Conservation (phyloP, 2,329 filamentous ascomycete species). For the Pseudogymnoascus sp. region DNA sequence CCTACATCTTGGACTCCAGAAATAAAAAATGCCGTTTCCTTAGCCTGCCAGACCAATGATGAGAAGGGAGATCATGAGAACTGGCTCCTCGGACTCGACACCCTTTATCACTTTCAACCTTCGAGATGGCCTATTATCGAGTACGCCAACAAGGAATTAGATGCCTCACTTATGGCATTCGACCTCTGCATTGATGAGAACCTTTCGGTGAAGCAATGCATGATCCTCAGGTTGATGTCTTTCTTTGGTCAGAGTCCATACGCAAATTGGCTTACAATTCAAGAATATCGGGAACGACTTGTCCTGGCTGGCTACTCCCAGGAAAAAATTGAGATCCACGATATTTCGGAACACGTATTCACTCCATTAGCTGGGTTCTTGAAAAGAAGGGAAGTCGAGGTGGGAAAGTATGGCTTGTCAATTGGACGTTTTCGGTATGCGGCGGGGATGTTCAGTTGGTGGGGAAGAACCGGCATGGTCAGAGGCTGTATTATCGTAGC, state of each 20-base stretch:
- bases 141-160: conserved; percentile 11
- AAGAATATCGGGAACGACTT: conserved; percentile 38
- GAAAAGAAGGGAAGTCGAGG: conserved; percentile 27
- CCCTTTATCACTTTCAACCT: conserved; percentile 13
- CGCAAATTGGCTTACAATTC: conserved; percentile 13
- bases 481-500: conserved; percentile 35
- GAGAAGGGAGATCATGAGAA: conserved; percentile 1
- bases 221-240: conserved; percentile 8
- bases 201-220: conserved; percentile 7
- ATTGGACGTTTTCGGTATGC: conserved; percentile 31
- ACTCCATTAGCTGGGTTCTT: conserved; percentile 39
- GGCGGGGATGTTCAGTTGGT: conserved; percentile 34
- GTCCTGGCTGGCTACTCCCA: conserved; percentile 39
- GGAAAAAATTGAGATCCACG: conserved; percentile 35
- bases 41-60: not conserved
- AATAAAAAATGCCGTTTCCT: conserved; percentile 6
- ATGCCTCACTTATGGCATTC: conserved; percentile 14
- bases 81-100: conserved; percentile 15
- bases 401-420: conserved; percentile 30
- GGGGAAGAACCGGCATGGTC: conserved; percentile 32
- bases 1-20: conserved; percentile 12
- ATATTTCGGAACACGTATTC: conserved; percentile 48
- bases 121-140: conserved; percentile 13
- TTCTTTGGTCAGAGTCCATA: conserved; percentile 11
- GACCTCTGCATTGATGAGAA: conserved; percentile 12